A percentile compares a stretch with the other conserved stretches of the same genome.
Evolutionary conservation across 441 rosid species (phyloP).

Genomic region (Gossypium laxum): DNA sequence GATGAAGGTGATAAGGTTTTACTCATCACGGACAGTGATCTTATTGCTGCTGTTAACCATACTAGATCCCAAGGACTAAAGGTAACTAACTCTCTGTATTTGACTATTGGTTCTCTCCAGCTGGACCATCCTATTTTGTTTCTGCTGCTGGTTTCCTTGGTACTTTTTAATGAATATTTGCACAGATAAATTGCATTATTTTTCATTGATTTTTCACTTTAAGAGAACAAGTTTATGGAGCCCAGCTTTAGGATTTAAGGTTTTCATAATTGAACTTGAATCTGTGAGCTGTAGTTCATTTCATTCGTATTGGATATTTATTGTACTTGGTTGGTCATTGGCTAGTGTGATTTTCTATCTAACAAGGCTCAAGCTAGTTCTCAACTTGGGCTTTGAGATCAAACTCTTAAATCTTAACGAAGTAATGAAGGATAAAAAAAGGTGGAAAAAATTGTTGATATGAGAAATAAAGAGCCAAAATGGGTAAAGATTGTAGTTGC

Average conservation of each 20-base stretch:
- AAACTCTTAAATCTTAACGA: neutral
- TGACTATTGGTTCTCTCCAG: slow-evolving; percentile 1
- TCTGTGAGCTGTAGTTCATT: neutral
- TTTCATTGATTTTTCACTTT: neutral
- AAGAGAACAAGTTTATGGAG: neutral
- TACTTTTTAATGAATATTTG: neutral
- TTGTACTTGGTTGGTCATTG: neutral
- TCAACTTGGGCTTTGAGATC: neutral
- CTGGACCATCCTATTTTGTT: neutral
- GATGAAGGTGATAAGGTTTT: slow-evolving; percentile 77
- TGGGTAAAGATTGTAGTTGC: neutral
- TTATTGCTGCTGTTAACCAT: slow-evolving; percentile 49
- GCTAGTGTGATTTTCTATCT: neutral
- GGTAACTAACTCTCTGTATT: slow-evolving; percentile 24
- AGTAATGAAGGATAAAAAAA: neutral
- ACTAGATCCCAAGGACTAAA: slow-evolving; percentile 55
- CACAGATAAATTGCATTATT: neutral
- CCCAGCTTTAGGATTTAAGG: too few relatives aligned
- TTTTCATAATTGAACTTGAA: too few relatives aligned
- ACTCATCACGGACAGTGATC: slow-evolving; percentile 54
- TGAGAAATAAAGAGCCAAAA: neutral
- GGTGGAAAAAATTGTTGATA: neutral
- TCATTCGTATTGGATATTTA: neutral
- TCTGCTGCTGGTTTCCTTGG: neutral
- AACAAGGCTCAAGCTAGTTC: neutral